Percentiles rank a stretch among this genome's conserved stretches.
These are phyloP conservation scores for Alternaria sp. DNA, from an alignment of 2,329 filamentous ascomycete genomes.

Conservation along the genomic window DNA sequence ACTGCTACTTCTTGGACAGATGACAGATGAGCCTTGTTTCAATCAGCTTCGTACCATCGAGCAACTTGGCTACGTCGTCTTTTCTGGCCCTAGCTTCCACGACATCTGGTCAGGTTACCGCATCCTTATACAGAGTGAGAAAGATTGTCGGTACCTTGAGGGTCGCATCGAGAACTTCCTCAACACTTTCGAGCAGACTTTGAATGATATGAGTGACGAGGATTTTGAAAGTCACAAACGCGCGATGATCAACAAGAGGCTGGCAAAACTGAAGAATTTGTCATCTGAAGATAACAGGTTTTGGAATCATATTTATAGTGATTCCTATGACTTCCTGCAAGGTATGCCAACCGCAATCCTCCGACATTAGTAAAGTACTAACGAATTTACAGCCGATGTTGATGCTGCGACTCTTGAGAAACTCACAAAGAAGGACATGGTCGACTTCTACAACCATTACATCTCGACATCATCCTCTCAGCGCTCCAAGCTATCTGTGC, in stretches of 20 bases:
- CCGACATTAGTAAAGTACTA: constrained; percentile 2
- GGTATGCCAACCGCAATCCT: constrained; percentile 62
- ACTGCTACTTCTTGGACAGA: constrained; percentile 82
- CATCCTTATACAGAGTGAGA: constrained; percentile 93
- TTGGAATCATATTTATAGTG: constrained; percentile 84
- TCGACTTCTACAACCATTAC: constrained; percentile 78
- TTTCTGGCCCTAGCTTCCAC: constrained; percentile 76
- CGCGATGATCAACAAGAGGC: constrained; percentile 82
- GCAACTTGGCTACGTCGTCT: constrained; percentile 96
- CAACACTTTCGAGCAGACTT: constrained; percentile 67
- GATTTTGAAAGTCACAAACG: constrained; percentile 93
- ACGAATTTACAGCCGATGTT: constrained; percentile 64
- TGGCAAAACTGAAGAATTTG: constrained; percentile 93
- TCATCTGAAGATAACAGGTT: constrained; percentile 82
- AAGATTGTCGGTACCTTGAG: constrained; percentile 82
- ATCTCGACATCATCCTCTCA: constrained; percentile 76
- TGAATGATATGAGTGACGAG: constrained; percentile 78
- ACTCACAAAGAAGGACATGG: constrained; percentile 80
- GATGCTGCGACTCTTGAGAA: constrained; percentile 78
- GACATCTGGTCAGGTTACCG: constrained; percentile 81
- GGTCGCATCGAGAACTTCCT: constrained; percentile 88
- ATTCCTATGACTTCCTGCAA: constrained; percentile 89
- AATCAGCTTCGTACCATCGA: constrained; percentile 96
- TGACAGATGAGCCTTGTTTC: constrained; percentile 92
- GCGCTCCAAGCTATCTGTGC: constrained; percentile 84